Base-by-base conservation (phyloP, 495 filamentous ascomycete genomes). In the Penicillium desertorum region DNA sequence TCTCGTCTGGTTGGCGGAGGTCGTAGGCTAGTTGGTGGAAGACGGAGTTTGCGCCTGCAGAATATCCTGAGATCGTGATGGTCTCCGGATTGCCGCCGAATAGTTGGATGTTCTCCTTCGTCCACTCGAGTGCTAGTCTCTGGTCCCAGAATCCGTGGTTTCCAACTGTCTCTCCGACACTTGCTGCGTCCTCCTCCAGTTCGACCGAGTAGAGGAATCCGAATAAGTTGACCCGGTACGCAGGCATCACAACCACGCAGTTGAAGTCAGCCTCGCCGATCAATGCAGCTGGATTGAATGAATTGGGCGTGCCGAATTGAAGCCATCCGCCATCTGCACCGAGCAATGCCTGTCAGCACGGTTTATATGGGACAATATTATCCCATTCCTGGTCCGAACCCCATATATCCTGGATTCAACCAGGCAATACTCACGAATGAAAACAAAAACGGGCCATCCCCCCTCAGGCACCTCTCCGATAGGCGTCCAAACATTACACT, bases 61-160 rank as follows among this genome's bases (percentile, higher is more conserved):
- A 87, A 48, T 83, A 74, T 8, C 87, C 87, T 64, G 86, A 80
- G 36, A 89, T 68, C 0, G 86, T 89, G 34, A 90, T 79, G 56
- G 85, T 81, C 11, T 77, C 69, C 1, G 77, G 67, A 67, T 90
- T 81, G 2, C 88, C 87, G 0, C 85, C 85, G 63, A 90, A 85
- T 0, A 76, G 72, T 20, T 65, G 71, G 44, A 84, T 80, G 63
- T 87, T 86, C 34, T 83, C 74, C 58, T 76, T 71, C 1, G 86
- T 82, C 87, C 87, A 90, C 69, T 86, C 77, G 20, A 90, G 70
- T 44, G 83, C 69, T 27, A 83, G 63, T 56, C 81, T 76, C 63
- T 90, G 87, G 64, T 91, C 88, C 72, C 82, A 83, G 60, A 91
- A 76, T 5, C 88, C 88, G 29, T 88, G 68, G 62, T 91, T 91